These are phyloP conservation scores for Plasmodium vivax DNA, from an alignment of 169 alveolate genomes.

Conservation along the genomic window DNA sequence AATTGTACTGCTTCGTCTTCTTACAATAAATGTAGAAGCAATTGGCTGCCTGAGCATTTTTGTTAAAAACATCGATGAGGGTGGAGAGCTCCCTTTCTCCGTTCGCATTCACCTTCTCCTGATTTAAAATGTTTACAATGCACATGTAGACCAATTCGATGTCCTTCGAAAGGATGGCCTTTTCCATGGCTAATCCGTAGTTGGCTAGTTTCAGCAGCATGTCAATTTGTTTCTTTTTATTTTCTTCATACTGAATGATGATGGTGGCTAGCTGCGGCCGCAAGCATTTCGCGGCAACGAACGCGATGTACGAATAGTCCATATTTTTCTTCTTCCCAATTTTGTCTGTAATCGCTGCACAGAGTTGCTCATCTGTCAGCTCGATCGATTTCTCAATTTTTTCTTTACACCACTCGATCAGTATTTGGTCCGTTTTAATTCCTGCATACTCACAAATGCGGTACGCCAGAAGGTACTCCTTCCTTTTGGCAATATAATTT, in stretches of 20 bases:
- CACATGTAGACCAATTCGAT: conserved; percentile 83
- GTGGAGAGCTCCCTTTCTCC: conserved; percentile 63
- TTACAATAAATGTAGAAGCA: conserved; percentile 50
- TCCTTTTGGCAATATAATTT: conserved; percentile 65
- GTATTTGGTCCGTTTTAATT: conserved; percentile 72
- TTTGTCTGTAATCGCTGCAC: conserved; percentile 63
- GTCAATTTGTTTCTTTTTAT: conserved; percentile 74
- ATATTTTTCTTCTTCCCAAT: conserved; percentile 40
- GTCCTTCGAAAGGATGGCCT: conserved; percentile 78
- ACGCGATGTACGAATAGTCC: conserved; percentile 72
- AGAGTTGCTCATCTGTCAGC: conserved; percentile 82
- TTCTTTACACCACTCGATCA: conserved; percentile 82
- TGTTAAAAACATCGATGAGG: conserved; percentile 31
- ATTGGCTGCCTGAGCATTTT: conserved; percentile 28
- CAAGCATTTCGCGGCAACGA: conserved; percentile 80
- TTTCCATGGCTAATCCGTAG: conserved; percentile 75
- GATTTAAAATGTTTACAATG: conserved; percentile 72
- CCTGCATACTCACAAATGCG: conserved; percentile 85
- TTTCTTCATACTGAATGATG: conserved; percentile 78
- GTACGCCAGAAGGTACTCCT: conserved; percentile 81
- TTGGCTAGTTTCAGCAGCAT: conserved; percentile 82
- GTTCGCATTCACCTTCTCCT: conserved; percentile 40
- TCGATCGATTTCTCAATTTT: conserved; percentile 80
- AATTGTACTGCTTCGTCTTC: conserved; percentile 28
- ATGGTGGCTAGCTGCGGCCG: conserved; percentile 79